Evolutionary conservation across 2,329 filamentous ascomycete species (phyloP).

Genomic region (Stylonectria norvegica): DNA sequence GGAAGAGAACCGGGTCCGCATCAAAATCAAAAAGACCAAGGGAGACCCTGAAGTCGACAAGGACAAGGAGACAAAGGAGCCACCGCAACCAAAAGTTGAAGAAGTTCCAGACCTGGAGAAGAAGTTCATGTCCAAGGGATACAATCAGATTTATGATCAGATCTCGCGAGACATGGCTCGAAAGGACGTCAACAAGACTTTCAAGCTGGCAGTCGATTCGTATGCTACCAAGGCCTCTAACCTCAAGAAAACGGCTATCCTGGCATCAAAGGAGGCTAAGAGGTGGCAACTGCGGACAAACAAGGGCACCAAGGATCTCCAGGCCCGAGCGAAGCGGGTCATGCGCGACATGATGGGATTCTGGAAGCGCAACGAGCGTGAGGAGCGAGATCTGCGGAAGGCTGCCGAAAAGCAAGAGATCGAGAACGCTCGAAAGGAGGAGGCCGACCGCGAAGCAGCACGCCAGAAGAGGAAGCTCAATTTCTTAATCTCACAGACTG

Average conservation of each 20-base stretch:
- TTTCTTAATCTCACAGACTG: slow-evolving; percentile 97
- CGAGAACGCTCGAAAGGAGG: slow-evolving; percentile 92
- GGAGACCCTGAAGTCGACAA: slow-evolving; percentile 42
- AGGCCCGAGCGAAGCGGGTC: slow-evolving; percentile 92
- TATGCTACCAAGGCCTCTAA: slow-evolving; percentile 89
- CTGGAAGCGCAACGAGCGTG: slow-evolving; percentile 98
- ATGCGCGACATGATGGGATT: slow-evolving; percentile 99
- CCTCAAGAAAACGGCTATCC: slow-evolving; percentile 91
- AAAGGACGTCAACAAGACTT: slow-evolving; percentile 91
- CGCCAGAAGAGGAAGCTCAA: slow-evolving; percentile 98
- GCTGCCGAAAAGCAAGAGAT: slow-evolving; percentile 93
- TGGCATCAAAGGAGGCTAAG: slow-evolving; percentile 95
- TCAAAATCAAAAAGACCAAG: slow-evolving; percentile 58
- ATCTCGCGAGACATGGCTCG: slow-evolving; percentile 94
- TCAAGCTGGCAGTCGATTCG: slow-evolving; percentile 81
- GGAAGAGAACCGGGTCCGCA: slow-evolving; percentile 58
- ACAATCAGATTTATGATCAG: slow-evolving; percentile 95
- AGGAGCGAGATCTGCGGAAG: slow-evolving; percentile 91
- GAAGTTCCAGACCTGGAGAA: slow-evolving; percentile 55
- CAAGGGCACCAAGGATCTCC: slow-evolving; percentile 97
- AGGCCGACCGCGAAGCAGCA: slow-evolving; percentile 95
- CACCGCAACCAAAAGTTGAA: slow-evolving; percentile 47
- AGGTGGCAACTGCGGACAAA: slow-evolving; percentile 97
- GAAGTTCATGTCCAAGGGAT: slow-evolving; percentile 82
- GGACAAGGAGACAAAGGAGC: slow-evolving; percentile 44